Evolutionary conservation across 2,329 filamentous ascomycete species (phyloP).

Genomic region (Diaporthe sp.): DNA sequence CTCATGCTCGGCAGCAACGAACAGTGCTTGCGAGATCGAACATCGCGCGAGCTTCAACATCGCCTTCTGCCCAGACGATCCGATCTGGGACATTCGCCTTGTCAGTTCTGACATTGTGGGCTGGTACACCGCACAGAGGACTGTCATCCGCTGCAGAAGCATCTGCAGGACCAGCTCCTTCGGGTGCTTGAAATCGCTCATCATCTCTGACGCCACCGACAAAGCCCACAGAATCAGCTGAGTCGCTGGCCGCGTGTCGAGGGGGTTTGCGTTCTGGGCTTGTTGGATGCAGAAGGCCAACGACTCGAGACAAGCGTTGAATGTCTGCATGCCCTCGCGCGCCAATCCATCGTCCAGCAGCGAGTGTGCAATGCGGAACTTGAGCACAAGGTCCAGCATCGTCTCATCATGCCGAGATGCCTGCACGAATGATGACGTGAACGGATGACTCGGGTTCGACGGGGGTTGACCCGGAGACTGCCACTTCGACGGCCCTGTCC

Average conservation of each 20-base stretch:
- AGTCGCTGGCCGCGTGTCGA: constrained; percentile 7
- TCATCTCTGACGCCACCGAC: constrained; percentile 23
- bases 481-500: not conserved
- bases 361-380: constrained; percentile 23
- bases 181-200: constrained; percentile 3
- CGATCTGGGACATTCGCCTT: not conserved
- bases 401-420: constrained; percentile 4
- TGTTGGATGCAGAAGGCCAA: constrained; percentile 22
- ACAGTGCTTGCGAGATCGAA: constrained; percentile 18
- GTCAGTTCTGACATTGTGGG: constrained; percentile 25
- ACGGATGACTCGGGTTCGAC: not conserved
- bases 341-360: constrained; percentile 19
- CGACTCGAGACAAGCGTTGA: constrained; percentile 6
- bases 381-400: constrained; percentile 30
- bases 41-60: constrained; percentile 16
- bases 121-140: not conserved
- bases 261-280: not conserved
- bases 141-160: constrained; percentile 7
- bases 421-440: not conserved
- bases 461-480: not conserved
- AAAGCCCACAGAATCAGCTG: constrained; percentile 15
- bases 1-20: not conserved
- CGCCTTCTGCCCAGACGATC: not conserved
- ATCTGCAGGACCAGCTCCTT: not conserved
- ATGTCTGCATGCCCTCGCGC: not conserved